Base-by-base conservation (phyloP, 352 stramenopile species). In the Phytophthora syringae region DNA sequence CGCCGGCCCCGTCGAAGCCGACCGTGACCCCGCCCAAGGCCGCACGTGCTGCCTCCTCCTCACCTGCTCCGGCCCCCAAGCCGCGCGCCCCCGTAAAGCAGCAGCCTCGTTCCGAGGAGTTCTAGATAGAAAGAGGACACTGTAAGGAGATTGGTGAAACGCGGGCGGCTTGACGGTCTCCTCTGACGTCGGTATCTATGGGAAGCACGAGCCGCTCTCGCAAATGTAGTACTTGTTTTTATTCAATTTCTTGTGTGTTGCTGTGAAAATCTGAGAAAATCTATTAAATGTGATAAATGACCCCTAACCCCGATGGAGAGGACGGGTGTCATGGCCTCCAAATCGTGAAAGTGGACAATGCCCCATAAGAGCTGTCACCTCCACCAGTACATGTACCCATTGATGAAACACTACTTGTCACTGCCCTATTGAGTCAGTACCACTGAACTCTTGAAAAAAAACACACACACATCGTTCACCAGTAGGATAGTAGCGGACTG, bases 121-220 rank as follows among this genome's bases (percentile, higher is more conserved):
- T 82, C 55, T 79, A 82, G 56, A 73, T 75, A 77, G 62, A 67
- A 27, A 60, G 32, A 76, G 53, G 60, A 50, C 39, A 61, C 52
- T 62, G 43, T 64, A 69, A 61, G 48, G 48, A 53, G 55, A 58
- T 66, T 21, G 40, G 55, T 63, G 52, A 51, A 64, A 73, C 47
- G 66, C 45, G 45, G 55, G 61, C 48, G 58, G 64, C 45, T 70
- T 72, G 71, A 59, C 22, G 45, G 52, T 73, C 57, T 76, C 48
- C 49, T 70, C 25, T 60, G 71, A 79, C 71, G 67, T 79, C 67
- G 71, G 71, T 79, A 79, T 79, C 71, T 72, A 73, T 79, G 53
- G 55, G 67, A 74, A 69, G 44, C 45, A 39, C 55, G 50, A 64
- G 57, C 52, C 57, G 54, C 56, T 61, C 43, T 32, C 27, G 27